Base-by-base conservation (phyloP, 495 filamentous ascomycete species). In the Hyaloscypha hepaticicola region DNA sequence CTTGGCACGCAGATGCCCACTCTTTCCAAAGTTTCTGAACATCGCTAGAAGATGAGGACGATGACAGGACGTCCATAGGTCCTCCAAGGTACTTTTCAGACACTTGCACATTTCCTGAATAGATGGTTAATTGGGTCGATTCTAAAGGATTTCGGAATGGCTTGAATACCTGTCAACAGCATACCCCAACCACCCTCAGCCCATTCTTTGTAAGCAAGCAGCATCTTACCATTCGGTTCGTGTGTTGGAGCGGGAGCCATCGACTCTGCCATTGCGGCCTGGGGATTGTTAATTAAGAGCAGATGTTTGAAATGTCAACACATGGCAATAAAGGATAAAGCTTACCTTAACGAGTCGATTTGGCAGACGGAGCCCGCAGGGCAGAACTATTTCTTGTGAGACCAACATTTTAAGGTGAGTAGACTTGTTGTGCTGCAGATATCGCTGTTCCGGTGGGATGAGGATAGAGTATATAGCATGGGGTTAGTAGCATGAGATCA, bases 321-420 rank as follows among this genome's bases (percentile, higher is more conserved):
- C 45, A 21, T 21, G 56, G 48, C 49, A 16, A 26, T 16, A 26
- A 26, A 33, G 61, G 38, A 19, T 24, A 63, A 27, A 48, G 49
- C 65, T 7, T 74, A 83, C 82, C 75, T 85, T 85, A 61, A 72
- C 75, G 2, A 86, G 66, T 22, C 83, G 78, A 66, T 85, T 86
- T 19, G 80, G 80, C 14, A 86, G 65, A 3, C 76, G 73, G 28
- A 86, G 69, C 0, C 82, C 83, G 59, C 79, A 83, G 29, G 81
- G 81, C 2, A 84, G 75, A 64, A 76, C 78, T 53, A 84, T 74
- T 29, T 79, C 67, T 61, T 82, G 75, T 63, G 69, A 66, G 9
- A 82, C 64, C 41, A 74, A 65, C 61, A 70, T 66, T 19, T 1
- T 45, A 45, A 45, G 38, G 9, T 0, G 19, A 45, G 16, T 45